These are phyloP conservation scores for Solanum corneliomulleri DNA, from an alignment of 257 asterid genomes.

Conservation along the genomic window DNA sequence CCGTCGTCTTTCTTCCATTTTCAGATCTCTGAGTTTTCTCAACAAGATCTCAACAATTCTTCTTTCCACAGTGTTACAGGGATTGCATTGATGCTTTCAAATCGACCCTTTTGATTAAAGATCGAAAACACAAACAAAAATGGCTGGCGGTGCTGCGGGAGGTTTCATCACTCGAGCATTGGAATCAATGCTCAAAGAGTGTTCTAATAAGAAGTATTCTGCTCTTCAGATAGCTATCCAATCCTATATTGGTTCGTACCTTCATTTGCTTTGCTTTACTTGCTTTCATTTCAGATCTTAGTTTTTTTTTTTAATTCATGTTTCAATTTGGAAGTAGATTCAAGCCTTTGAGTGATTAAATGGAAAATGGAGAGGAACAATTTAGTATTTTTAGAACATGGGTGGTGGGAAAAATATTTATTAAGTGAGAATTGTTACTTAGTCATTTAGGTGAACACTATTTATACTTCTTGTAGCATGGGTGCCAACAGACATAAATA, in stretches of 20 bases:
- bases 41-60: not conserved
- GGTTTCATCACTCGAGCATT: constrained; percentile 92
- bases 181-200: constrained; percentile 92
- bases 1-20: not conserved
- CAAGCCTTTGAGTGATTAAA: not conserved
- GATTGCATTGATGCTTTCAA: not conserved
- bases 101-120: not conserved
- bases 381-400: not conserved
- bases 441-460: not conserved
- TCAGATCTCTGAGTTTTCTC: not conserved
- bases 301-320: not conserved
- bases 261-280: not conserved
- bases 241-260: constrained; percentile 52
- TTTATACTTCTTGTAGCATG: not conserved
- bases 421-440: not conserved
- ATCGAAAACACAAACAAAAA: constrained; percentile 7
- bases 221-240: constrained; percentile 65
- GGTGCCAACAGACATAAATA: not conserved
- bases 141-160: constrained; percentile 96
- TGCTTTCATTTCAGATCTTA: not conserved
- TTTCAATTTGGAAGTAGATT: not conserved
- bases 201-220: constrained; percentile 51
- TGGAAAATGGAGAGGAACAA: not conserved
- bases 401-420: not conserved
- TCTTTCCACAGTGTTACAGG: not conserved